A percentile compares a stretch with the other conserved stretches of the same genome.
phyloP scores from a whole-genome alignment of 805 yeast species.

The Starmerella cellae region DNA sequence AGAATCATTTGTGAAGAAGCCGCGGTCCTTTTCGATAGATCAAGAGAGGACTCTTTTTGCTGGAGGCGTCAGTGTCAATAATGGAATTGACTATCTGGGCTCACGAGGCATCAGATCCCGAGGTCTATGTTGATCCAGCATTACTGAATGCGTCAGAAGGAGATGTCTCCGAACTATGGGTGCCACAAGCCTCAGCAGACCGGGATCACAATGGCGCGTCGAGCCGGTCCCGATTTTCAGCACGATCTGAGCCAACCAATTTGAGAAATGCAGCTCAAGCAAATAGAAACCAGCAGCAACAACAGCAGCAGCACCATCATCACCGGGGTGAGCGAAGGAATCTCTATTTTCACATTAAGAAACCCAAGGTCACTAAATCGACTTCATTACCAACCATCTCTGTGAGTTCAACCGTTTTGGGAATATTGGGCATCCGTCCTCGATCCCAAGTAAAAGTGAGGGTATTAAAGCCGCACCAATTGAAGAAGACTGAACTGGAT shows the following conservation, averaged over 20 bases:
- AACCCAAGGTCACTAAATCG: constrained; percentile 10
- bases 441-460: constrained; percentile 52
- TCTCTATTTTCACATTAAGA: constrained; percentile 21
- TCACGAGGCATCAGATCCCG: constrained; percentile 55
- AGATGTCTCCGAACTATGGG: constrained; percentile 49
- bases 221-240: background rate
- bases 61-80: no score
- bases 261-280: background rate
- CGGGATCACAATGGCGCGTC: background rate
- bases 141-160: constrained; percentile 61
- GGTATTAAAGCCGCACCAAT: constrained; percentile 27
- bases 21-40: no score
- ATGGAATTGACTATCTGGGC: constrained; percentile 28
- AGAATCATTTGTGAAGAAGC: no score
- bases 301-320: background rate
- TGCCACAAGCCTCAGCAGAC: constrained; percentile 5
- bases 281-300: no score
- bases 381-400: constrained; percentile 6
- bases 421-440: constrained; percentile 45
- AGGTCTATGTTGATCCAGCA: constrained; percentile 48
- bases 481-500: constrained; percentile 44
- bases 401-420: constrained; percentile 17
- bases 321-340: constrained; percentile 9
- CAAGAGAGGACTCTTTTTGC: no score
- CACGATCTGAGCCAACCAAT: background rate